Conservation (phyloP, 768 basidiomycete genomes). For the Exidia glandulosa region DNA sequence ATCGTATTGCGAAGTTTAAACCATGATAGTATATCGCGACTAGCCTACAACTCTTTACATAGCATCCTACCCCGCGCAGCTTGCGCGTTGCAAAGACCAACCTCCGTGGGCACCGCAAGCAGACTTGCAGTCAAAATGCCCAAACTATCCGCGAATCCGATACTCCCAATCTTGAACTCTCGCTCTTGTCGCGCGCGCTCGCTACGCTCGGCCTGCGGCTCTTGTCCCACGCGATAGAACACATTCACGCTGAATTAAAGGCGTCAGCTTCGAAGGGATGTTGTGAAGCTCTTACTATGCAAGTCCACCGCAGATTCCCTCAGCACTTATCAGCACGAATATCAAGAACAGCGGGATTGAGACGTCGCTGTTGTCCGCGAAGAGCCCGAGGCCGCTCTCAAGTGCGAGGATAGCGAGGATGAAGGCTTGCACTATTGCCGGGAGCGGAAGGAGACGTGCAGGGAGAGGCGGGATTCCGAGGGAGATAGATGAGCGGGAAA, state of each 20-base stretch:
- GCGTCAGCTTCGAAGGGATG: slow-evolving; percentile 20
- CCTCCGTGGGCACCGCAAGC: slow-evolving; percentile 62
- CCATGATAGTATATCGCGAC: not conserved
- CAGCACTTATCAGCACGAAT: slow-evolving; percentile 69
- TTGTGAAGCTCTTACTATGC: too few relatives aligned
- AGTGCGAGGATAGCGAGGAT: slow-evolving; percentile 53
- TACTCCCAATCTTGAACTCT: slow-evolving; percentile 84
- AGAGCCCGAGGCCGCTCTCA: slow-evolving; percentile 62
- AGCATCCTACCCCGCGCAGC: slow-evolving; percentile 56
- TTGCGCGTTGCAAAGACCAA: slow-evolving; percentile 66
- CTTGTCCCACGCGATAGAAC: slow-evolving; percentile 75
- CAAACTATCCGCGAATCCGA: slow-evolving; percentile 74
- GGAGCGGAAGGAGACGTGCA: slow-evolving; percentile 51
- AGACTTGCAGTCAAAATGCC: slow-evolving; percentile 59
- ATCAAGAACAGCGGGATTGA: slow-evolving; percentile 48
- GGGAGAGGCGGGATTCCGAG: slow-evolving; percentile 76
- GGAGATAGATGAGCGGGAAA: slow-evolving; percentile 86
- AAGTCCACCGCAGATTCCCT: slow-evolving; percentile 87
- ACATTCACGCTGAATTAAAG: slow-evolving; percentile 62
- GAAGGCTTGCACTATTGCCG: slow-evolving; percentile 59
- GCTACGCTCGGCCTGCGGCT: slow-evolving; percentile 34
- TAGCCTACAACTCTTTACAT: slow-evolving; percentile 47
- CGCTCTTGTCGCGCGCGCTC: slow-evolving; percentile 63
- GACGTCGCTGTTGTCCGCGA: slow-evolving; percentile 30
- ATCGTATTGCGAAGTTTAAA: not conserved